Evolutionary conservation across 2,329 filamentous ascomycete genomes (phyloP).

Genomic region (Beauveria caledonica): DNA sequence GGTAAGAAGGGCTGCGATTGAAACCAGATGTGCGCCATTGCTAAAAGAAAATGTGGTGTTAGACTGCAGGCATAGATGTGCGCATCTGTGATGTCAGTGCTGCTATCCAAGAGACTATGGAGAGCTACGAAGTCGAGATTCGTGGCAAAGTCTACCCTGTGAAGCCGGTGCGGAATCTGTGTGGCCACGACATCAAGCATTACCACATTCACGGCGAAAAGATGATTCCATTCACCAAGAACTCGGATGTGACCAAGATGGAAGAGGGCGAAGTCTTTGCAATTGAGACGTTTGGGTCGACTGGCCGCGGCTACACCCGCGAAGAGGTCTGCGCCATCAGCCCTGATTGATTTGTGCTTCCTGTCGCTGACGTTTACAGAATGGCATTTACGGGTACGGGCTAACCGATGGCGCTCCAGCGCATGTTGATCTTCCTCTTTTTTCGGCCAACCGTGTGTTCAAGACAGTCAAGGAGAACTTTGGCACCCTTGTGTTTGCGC

Average conservation of each 20-base stretch:
- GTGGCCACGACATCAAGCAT: conserved; percentile 76
- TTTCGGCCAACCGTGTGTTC: conserved; percentile 47
- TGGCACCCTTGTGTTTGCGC: conserved; percentile 51
- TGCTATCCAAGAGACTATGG: conserved; percentile 79
- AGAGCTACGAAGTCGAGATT: conserved; percentile 80
- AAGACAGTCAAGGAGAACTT: conserved; percentile 55
- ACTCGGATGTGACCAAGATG: conserved; percentile 80
- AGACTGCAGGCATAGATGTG: conserved; percentile 70
- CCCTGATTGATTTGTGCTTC: conserved; percentile 19
- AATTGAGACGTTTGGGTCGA: conserved; percentile 89
- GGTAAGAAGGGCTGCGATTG: conserved; percentile 14
- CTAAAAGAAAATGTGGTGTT: background rate
- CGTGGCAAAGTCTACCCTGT: conserved; percentile 68
- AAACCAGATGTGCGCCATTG: background rate
- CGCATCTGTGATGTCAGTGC: conserved; percentile 75
- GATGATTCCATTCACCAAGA: conserved; percentile 83
- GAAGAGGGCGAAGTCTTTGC: conserved; percentile 89
- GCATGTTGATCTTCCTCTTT: conserved; percentile 31
- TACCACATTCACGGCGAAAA: conserved; percentile 85
- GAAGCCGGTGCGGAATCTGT: conserved; percentile 74
- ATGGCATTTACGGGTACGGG: conserved; percentile 45
- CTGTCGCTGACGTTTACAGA: background rate
- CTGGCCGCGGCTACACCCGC: conserved; percentile 70
- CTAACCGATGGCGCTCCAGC: conserved; percentile 29
- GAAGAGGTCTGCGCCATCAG: conserved; percentile 38